Evolutionary conservation across 1,139 yeast species (phyloP), one percentile per base, ranked within the genome.

Genomic region (Pichia sp.): DNA sequence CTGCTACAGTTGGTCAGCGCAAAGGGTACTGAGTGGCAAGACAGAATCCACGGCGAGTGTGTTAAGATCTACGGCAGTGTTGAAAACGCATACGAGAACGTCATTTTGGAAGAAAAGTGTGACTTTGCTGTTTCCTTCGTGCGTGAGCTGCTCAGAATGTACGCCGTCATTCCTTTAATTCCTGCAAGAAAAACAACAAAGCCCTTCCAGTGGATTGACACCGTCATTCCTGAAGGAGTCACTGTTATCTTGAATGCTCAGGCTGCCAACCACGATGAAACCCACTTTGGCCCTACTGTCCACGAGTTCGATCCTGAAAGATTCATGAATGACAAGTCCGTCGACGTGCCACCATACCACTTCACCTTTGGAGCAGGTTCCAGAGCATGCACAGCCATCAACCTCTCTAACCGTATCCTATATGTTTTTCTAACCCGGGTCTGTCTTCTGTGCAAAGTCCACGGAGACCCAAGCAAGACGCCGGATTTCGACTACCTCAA

Each of bases 201-300:
- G 51, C 71, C 70, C 12, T 75, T 85, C 24, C 46, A 59, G 1
- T 77, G 73, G 63, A 64, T 67, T 7, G 68, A 71, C n/a, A 67
- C 69, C 0, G 56, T 66, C 0, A 77, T 85, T 16, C 89, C 89
- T 0, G 61, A 68, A 9, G 77, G 78, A 2, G 78, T 87, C 0
- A 73, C 50, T 66, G 91, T 27, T 6, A 69, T 83, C 44, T 76
- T 85, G 79, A 85, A 85, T 63, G 78, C 87, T 0, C 82, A 73
- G 63, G 82, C 85, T 1, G 89, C 85, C 1, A 84, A 85, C 62
- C 87, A 84, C 65, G 90, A 85, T 62, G 66, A 70, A 0, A 52
- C 55, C 1, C 68, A 69, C 17, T 85, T 76, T 61, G 61, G 67
- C 8, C 61, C 73, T 6, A 54, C 59, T 14, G 87, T 87, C 0